phyloP scores from a whole-genome alignment of 768 basidiomycete genomes.

The Candolleomyces eurysporus region DNA sequence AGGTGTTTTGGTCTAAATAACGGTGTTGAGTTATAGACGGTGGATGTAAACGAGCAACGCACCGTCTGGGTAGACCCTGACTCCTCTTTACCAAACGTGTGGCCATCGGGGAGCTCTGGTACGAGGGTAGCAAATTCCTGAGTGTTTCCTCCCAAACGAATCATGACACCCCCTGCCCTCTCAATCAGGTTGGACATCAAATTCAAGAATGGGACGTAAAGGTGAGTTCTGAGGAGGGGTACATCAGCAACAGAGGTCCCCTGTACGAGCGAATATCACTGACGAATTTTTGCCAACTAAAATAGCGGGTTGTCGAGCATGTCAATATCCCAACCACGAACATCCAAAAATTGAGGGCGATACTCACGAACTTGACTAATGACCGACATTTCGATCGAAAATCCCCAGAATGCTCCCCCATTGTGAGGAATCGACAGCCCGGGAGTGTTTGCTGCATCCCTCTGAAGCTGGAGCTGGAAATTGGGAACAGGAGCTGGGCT shows the following conservation, averaged over 20 bases:
- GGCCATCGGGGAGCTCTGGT: conserved; percentile 41
- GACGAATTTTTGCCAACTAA: conserved; percentile 50
- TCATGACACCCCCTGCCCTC: conserved; percentile 56
- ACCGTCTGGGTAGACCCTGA: conserved; percentile 38
- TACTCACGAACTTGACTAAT: conserved; percentile 54
- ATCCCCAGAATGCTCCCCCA: conserved; percentile 42
- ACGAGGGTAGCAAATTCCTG: conserved; percentile 66
- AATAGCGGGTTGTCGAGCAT: neutral
- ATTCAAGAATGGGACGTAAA: conserved; percentile 70
- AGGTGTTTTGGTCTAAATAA: conserved; percentile 62
- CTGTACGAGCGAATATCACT: neutral
- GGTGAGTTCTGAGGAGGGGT: conserved; percentile 21
- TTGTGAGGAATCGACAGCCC: conserved; percentile 12
- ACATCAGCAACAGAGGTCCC: neutral
- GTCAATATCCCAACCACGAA: neutral
- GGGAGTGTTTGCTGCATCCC: conserved; percentile 26
- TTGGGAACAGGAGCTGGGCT: conserved; percentile 34
- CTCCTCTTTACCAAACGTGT: conserved; percentile 50
- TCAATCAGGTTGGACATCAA: conserved; percentile 69
- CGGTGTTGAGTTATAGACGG: neutral
- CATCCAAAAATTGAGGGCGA: neutral
- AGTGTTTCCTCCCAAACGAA: conserved; percentile 79
- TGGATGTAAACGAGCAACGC: conserved; percentile 8
- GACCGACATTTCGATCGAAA: conserved; percentile 63
- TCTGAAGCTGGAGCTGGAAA: conserved; percentile 45